These are phyloP conservation scores for Pyrus betulifolia DNA, from an alignment of 306 rosid genomes.

Conservation along the genomic window DNA sequence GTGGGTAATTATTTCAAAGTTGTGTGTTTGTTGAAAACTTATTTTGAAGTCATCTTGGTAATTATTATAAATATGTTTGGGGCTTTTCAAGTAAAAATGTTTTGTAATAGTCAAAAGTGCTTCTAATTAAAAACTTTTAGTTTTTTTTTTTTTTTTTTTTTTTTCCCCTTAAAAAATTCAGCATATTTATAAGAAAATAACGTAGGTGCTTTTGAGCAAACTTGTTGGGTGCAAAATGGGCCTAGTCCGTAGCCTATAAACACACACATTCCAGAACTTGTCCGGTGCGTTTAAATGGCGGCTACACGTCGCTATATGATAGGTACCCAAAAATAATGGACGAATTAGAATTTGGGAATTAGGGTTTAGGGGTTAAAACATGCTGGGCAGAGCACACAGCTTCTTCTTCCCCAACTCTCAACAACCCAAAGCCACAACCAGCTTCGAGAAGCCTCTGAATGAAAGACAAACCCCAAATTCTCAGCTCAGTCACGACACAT, in stretches of 20 bases:
- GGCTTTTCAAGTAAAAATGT: fast-evolving
- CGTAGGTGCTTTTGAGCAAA: no score
- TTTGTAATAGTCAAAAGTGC: no score
- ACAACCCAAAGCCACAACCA: neutral
- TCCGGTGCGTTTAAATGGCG: neutral
- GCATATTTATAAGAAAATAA: no score
- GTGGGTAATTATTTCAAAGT: no score
- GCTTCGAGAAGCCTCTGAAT: slow-evolving; percentile 22
- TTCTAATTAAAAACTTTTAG: no score
- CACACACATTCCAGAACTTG: neutral
- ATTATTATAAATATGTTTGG: neutral
- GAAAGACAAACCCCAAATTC: neutral
- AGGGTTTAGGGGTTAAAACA: neutral
- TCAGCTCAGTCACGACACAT: neutral
- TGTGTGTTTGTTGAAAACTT: no score
- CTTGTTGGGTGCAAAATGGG: neutral
- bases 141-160: no score
- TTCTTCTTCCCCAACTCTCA: neutral
- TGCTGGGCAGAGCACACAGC: neutral
- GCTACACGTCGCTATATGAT: neutral
- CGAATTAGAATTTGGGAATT: neutral
- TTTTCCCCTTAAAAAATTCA: no score
- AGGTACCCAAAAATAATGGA: neutral
- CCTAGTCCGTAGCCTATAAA: neutral
- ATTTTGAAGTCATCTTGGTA: no score